Percentiles rank a stretch among this genome's conserved stretches.
These are phyloP conservation scores for Eimeria nieschulzi DNA, from an alignment of 169 alveolate genomes.

Conservation along the genomic window DNA sequence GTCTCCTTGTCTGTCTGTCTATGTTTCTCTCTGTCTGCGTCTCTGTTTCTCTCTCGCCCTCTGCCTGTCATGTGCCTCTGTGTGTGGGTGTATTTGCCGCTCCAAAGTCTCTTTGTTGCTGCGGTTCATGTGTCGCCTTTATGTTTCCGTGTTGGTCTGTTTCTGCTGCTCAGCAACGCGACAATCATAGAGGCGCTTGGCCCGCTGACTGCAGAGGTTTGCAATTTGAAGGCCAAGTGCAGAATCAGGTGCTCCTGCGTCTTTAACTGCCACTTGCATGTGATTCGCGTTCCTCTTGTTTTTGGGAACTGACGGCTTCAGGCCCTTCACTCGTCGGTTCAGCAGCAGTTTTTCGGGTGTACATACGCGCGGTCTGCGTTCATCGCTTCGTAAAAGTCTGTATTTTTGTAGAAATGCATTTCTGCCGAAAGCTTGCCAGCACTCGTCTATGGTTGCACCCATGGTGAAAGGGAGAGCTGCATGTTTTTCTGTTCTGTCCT, in stretches of 20 bases:
- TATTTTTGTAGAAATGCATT: too few species aligned
- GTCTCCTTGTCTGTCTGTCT: not conserved
- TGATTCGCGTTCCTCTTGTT: too few species aligned
- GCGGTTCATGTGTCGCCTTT: not conserved
- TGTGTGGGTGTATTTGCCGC: not conserved
- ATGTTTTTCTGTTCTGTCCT: too few species aligned
- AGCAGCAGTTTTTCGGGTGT: too few species aligned
- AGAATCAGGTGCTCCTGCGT: slow-evolving; percentile 19
- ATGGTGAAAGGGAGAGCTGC: too few species aligned
- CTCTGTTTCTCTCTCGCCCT: too few species aligned
- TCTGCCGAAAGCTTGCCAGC: too few species aligned
- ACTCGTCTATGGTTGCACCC: too few species aligned
- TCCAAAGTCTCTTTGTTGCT: not conserved
- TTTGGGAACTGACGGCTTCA: not conserved
- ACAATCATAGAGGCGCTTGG: slow-evolving; percentile 40
- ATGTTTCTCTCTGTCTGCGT: not conserved
- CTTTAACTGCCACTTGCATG: too few species aligned
- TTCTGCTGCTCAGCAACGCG: slow-evolving; percentile 20
- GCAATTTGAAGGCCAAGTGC: slow-evolving; percentile 54
- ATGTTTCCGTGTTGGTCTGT: not conserved
- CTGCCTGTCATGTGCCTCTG: not conserved
- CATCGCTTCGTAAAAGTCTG: too few species aligned
- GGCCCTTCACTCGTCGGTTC: not conserved
- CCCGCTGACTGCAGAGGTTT: slow-evolving; percentile 59
- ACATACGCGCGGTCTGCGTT: too few species aligned